Evolutionary conservation across 371 early-diverging fungal genomes (phyloP).

Genomic region (Rhizopus sp.): DNA sequence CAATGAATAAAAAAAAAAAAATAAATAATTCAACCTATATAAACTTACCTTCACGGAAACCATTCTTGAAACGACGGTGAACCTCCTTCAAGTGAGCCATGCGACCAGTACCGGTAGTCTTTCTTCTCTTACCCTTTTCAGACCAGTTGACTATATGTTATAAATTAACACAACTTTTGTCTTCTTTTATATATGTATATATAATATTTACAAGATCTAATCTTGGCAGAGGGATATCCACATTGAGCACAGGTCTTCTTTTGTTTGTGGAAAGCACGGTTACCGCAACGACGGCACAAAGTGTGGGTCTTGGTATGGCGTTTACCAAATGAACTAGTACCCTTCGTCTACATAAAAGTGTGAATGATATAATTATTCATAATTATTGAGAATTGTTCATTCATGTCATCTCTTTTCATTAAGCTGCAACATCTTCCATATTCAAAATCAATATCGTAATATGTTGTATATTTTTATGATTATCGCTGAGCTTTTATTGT

Average conservation of each 20-base stretch:
- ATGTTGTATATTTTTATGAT: neutral
- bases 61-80: conserved; percentile 94
- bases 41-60: conserved; percentile 87
- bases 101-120: conserved; percentile 99
- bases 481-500: no score
- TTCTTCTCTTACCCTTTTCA: conserved; percentile 96
- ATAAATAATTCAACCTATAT: neutral
- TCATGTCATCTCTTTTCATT: neutral
- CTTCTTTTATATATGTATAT: neutral
- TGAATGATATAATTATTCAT: no score
- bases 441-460: neutral
- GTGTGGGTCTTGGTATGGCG: conserved; percentile 99
- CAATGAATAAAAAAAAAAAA: neutral
- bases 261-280: conserved; percentile 99
- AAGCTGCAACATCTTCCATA: neutral
- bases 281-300: conserved; percentile 98
- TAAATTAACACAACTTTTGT: neutral
- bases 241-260: conserved; percentile 99
- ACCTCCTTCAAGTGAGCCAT: conserved; percentile 96
- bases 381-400: neutral
- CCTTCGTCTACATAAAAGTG: conserved; percentile 83
- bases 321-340: conserved; percentile 99
- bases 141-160: conserved; percentile 83
- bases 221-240: conserved; percentile 99
- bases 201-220: conserved; percentile 83